These are phyloP conservation scores for Colletotrichum coccodes DNA, from an alignment of 2,329 filamentous ascomycete genomes.

Conservation along the genomic window DNA sequence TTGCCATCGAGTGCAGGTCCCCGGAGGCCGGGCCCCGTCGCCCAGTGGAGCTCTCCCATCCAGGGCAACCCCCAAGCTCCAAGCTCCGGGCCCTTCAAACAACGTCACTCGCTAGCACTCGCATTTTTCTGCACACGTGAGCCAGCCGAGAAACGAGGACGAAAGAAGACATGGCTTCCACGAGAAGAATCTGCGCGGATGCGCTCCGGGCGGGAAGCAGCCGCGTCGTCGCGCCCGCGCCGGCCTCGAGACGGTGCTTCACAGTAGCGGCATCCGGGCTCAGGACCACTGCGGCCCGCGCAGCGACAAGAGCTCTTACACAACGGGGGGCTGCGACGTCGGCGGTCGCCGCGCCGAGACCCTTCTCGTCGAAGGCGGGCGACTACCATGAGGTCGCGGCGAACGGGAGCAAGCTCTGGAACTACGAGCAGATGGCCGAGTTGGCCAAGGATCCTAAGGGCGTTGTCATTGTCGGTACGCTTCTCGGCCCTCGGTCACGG, in stretches of 20 bases:
- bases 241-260: slow-evolving; percentile 15
- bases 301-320: neutral
- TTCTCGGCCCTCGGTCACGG: neutral
- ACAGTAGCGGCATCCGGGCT: neutral
- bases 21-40: neutral
- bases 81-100: neutral
- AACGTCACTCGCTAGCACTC: neutral
- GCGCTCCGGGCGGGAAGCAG: slow-evolving; percentile 4
- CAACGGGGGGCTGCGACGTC: neutral
- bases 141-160: neutral
- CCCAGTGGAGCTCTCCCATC: neutral
- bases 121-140: neutral
- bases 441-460: neutral
- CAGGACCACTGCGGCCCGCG: neutral
- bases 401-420: slow-evolving; percentile 53
- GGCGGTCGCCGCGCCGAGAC: neutral
- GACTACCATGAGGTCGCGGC: slow-evolving; percentile 27
- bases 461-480: slow-evolving; percentile 25
- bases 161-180: neutral
- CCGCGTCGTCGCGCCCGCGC: neutral
- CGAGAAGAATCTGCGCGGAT: neutral
- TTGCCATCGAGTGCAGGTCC: neutral
- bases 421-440: slow-evolving; percentile 56
- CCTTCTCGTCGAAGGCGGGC: slow-evolving; percentile 20
- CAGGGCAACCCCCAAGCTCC: neutral